phyloP scores from a whole-genome alignment of 805 yeast genomes.

The Ascoidea asiatica region DNA sequence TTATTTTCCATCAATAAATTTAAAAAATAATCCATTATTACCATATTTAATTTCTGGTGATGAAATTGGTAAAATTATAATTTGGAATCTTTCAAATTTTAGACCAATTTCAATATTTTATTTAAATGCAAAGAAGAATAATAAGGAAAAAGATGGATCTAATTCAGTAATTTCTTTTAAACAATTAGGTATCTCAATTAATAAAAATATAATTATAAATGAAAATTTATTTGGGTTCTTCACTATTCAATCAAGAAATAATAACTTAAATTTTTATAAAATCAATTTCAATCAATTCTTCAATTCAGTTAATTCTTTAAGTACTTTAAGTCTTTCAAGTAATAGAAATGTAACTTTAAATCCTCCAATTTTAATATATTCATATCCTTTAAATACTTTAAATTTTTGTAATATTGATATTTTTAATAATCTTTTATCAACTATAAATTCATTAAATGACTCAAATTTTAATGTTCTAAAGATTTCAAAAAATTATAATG shows the following conservation, averaged over 20 bases:
- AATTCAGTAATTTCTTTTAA: constrained; percentile 34
- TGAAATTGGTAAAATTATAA: constrained; percentile 43
- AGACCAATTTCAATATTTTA: constrained; percentile 47
- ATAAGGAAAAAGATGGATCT: constrained; percentile 47
- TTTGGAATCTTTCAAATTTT: constrained; percentile 50
- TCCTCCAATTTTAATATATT: constrained; percentile 19
- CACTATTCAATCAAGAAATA: constrained; percentile 59
- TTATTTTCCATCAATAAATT: constrained; percentile 5
- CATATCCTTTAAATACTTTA: constrained; percentile 58
- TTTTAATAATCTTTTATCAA: constrained; percentile 21
- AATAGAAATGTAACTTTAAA: constrained; percentile 2
- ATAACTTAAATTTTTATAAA: constrained; percentile 35
- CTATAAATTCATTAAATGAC: constrained; percentile 47
- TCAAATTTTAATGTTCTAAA: constrained; percentile 15
- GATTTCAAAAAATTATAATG: constrained; percentile 4
- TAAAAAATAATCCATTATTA: constrained; percentile 10
- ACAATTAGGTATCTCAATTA: constrained; percentile 24
- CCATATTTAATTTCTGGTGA: constrained; percentile 41
- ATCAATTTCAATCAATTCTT: constrained; percentile 12
- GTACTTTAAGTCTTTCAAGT: constrained; percentile 12
- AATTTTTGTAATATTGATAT: constrained; percentile 58
- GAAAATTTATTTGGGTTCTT: constrained; percentile 24
- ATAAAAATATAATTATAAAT: not conserved
- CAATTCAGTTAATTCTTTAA: constrained; percentile 13
- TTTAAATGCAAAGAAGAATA: too few relatives aligned